Evolutionary conservation across 352 stramenopile genomes (phyloP).

Genomic region (Phytophthora foliorum): DNA sequence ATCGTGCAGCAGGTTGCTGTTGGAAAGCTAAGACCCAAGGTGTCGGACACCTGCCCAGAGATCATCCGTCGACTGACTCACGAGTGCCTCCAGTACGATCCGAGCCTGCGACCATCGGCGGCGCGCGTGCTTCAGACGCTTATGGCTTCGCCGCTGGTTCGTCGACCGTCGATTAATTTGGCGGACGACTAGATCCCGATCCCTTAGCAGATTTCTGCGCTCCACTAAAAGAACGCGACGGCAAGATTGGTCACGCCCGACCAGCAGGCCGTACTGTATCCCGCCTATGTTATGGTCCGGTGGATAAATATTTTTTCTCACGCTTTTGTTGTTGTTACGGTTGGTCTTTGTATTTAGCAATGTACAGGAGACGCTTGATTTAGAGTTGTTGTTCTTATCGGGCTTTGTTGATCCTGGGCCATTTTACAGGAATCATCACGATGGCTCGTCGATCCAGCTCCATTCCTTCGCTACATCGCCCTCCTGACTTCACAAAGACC

Average conservation of each 20-base stretch:
- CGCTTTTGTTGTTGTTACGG: slow-evolving; percentile 13
- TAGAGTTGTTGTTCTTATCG: slow-evolving; percentile 22
- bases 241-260: slow-evolving; percentile 18
- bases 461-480: slow-evolving; percentile 9
- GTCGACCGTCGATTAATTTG: slow-evolving; percentile 57
- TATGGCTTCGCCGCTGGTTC: slow-evolving; percentile 68
- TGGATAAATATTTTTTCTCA: slow-evolving; percentile 35
- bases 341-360: background rate
- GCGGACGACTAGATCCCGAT: slow-evolving; percentile 42
- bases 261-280: slow-evolving; percentile 40
- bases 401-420: background rate
- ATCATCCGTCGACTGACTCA: slow-evolving; percentile 81
- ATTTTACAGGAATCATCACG: slow-evolving; percentile 2
- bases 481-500: slow-evolving; percentile 16
- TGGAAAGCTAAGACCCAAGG: slow-evolving; percentile 79
- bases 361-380: slow-evolving; percentile 13
- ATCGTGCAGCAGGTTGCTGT: slow-evolving; percentile 87
- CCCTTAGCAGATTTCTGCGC: slow-evolving; percentile 17
- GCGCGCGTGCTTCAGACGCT: slow-evolving; percentile 80
- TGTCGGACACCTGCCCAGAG: slow-evolving; percentile 81
- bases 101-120: slow-evolving; percentile 69
- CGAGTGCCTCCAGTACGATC: slow-evolving; percentile 86
- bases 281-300: slow-evolving; percentile 26
- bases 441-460: slow-evolving; percentile 29
- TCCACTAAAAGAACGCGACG: slow-evolving; percentile 32